Base-by-base conservation (phyloP, 257 asterid genomes). In the Mitragyna speciosa region DNA sequence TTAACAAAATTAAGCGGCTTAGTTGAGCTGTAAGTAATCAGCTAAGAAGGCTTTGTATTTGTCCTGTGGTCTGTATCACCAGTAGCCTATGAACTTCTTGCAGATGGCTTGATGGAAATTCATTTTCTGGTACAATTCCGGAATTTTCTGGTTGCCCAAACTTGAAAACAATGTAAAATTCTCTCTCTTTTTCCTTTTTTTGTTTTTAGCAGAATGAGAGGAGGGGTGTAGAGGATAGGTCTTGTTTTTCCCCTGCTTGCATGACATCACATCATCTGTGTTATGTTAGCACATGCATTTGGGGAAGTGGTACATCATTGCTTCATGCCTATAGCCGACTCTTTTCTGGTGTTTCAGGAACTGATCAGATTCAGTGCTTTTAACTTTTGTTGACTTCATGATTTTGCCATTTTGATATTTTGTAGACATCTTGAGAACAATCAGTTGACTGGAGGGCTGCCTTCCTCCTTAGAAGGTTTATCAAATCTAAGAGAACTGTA, bases 61-160 rank as follows among this genome's bases (percentile, higher is more conserved):
- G 68, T 78, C 59, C 75, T 56, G 12, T 76, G 24, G 47, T 74
- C 78, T 36, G 39, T 12, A 47, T 39, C 45, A 49, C 47, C 58
- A 51, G 72, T 22, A 66, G n/a, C 33, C 12, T 83, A 31, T 84
- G 61, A 16, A 41, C 56, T 45, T 78, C 33, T 70, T 87, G 87
- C 98, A 95, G 99, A 83, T 93, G 97, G 98, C 98, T 95, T 72
- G 90, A 93, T 88, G 91, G 89, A 78, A 95, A 88, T 84, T 90
- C 98, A 36, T 82, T 95, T 75, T 91, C 88, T 69, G 99, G 99
- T 82, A 58, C 92, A 24, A 87, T 95, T 87, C 99, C 99, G 39
- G 99, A 95, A 86, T 91, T 95, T 89, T 88, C 96, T 56, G 97
- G 94, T 78, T 93, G 98, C 85, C 90, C 93, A 33, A 87, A 87